Base-by-base conservation (phyloP, 1,284 basidiomycete genomes). In the Termitomyces sp. region DNA sequence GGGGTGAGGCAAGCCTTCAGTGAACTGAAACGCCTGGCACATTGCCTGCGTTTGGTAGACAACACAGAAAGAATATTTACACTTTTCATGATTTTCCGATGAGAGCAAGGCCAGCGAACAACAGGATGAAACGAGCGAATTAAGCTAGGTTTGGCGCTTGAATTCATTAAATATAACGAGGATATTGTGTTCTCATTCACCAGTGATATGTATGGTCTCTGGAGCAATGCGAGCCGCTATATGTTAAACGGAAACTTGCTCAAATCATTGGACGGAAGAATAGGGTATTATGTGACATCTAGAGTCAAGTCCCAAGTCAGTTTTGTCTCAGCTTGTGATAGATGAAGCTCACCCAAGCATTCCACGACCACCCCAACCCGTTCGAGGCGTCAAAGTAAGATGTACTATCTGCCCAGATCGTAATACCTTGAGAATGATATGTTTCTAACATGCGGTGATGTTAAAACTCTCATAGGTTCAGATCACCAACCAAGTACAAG, bases 271-370 rank as follows among this genome's bases (percentile, higher is more conserved):
- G 36, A 54, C 21, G 31, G 65, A 39, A n/a, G 71, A 55, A 65
- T 75, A 76, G 13, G 86, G 86, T 3, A 90, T 76, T 51, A 91
- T 86, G 67, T 90, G 88, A 65, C 88, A 91, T n/a, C 86, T 88
- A 52, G 21, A 56, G 38, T 28, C 5, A 24, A 5, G 26, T 33
- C 9, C 7, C 12, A 24, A 24, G 17, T 15, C 30, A 53, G 34
- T 13, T 33, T 26, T 6, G 31, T 43, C 13, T 53, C 53, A 39
- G 44, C 38, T 60, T 24, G 55, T 46, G 34, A 43, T 6, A 10
- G 34, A 48, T 42, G 15, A 39, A 45, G 66, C 83, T 64, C 57
- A 90, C 90, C 92, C 92, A 28, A 95, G 73, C 65, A 89, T 75
- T 12, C 93, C 92, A 54, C 90, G 76, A 1, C 92, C 92, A 55